Evolutionary conservation across 2,329 filamentous ascomycete species (phyloP), one percentile per base, ranked within the genome.

Genomic region (Dactylonectria estremocensis): DNA sequence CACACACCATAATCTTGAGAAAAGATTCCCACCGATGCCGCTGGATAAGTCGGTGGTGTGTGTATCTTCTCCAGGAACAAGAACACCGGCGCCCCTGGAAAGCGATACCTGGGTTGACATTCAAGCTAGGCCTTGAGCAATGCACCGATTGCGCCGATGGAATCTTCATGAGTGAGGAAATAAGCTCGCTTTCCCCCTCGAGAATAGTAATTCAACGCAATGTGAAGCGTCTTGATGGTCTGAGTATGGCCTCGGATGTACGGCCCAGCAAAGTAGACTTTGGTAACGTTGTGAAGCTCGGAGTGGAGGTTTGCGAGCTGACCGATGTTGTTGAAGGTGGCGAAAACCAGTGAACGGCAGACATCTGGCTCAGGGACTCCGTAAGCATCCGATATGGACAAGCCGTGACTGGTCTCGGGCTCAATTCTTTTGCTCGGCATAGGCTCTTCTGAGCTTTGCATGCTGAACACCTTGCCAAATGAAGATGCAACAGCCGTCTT

Each of bases 241-340:
- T 98, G 96, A 16, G 93, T 90, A 80, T 99, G 96, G 46, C 96
- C 96, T 48, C 96, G 91, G 78, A 99, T 98, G 79, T 98, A 99
- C 7, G 93, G 96, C 22, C 96, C 96, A 20, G 95, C 96, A 81
- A 99, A 99, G 84, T 99, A 99, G 68, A 99, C 98, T 77, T 95
- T 91, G 69, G 93, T 92, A 33, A 98, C 86, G 50, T 92, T 89
- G 83, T 99, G 95, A 78, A 97, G 96, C 80, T 98, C 95, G 6
- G 94, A 96, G 79, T 98, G 96, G n/a, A 99, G 86, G 80, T 96
- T 98, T 49, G 96, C 95, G 75, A 99, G 97, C 83, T 99, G 96
- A 14, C 96, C 96, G 71, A 98, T 98, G 82, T 98, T 98, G 85
- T 98, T 98, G 79, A 93, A 95, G 74, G 98, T 94, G 24, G 96